phyloP scores from a whole-genome alignment of 352 stramenopile species.

The Phytophthora idaei region DNA sequence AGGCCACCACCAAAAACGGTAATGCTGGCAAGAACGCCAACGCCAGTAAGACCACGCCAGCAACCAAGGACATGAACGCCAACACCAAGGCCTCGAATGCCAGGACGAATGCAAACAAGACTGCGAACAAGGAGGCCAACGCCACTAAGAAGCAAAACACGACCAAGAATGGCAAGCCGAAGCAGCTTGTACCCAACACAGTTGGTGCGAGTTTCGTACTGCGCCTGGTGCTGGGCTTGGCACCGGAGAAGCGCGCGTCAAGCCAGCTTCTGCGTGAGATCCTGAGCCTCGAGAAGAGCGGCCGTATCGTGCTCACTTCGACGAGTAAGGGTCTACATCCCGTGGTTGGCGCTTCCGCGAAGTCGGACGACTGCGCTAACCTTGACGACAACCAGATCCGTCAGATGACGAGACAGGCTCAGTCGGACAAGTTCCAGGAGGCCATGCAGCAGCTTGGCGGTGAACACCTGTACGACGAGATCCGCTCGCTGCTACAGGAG shows the following conservation, averaged over 20 bases:
- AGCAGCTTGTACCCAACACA: conserved; percentile 10
- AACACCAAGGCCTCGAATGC: not conserved
- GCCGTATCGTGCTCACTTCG: conserved; percentile 11
- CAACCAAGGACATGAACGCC: not conserved
- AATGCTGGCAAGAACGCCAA: not conserved
- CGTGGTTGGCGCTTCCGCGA: not conserved
- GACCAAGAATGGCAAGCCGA: not conserved
- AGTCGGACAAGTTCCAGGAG: conserved; percentile 32
- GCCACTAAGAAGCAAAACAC: not conserved
- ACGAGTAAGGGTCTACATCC: conserved; percentile 8
- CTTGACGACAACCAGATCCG: conserved; percentile 4
- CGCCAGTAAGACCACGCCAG: not conserved
- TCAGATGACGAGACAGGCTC: conserved; percentile 19
- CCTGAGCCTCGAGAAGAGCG: conserved; percentile 9
- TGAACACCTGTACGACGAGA: conserved; percentile 25
- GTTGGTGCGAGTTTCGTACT: conserved; percentile 20
- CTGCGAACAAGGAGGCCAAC: not conserved
- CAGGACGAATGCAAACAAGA: not conserved
- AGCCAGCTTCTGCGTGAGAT: conserved; percentile 24
- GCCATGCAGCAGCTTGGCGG: conserved; percentile 24
- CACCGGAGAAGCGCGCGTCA: conserved; percentile 24
- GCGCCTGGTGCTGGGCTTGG: conserved; percentile 15
- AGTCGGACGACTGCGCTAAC: conserved; percentile 7
- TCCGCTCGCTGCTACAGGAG: conserved; percentile 21
- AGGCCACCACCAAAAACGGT: not conserved